Evolutionary conservation across 2,329 filamentous ascomycete genomes (phyloP), one percentile per base, ranked within the genome.

Genomic region (Fusarium armeniacum): DNA sequence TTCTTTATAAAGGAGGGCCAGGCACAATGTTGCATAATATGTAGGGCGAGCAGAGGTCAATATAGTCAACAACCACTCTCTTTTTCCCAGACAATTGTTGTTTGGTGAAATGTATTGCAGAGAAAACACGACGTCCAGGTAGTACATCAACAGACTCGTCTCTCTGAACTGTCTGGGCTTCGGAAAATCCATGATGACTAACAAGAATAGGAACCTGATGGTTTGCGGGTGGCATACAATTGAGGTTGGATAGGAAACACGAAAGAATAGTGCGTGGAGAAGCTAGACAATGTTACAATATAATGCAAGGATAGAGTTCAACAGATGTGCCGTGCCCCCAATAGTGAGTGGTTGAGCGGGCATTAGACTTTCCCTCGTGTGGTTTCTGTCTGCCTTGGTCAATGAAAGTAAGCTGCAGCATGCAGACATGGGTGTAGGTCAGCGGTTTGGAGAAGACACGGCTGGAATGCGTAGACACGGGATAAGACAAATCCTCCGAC

Each of bases 91-190:
- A n/a, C 32, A 35, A 24, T 5, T 50, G 46, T 15, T 33, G 8
- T 36, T 24, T n/a, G 18, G 32, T 8, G 16, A 22, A 13, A 26
- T 22, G 10, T 18, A 50, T 50, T 50, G 46, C 6, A 50, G 22
- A 26, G 46, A 16, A 6, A 35, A 50, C 22, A 50, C 46, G 7
- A 50, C 32, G 18, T 50, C 46, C 4, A 50, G 22, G 13, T 50
- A 50, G 32, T 50, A 50, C 46, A 50, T 50, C 32, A 50, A 26
- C 6, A 50, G 4, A 15, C 46, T 50, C 20, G 46, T 50, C 32
- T 50, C 46, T 26, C 46, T 7, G 22, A 35, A 22, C 3, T 50
- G 46, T 11, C 46, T 50, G 8, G 46, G 46, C 20, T 50, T 50
- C 5, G 46, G 46, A 5, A 50, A 36, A 9, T 50, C 46, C 46